Evolutionary conservation across 805 yeast genomes (phyloP).

Genomic region (Candida multigemmis): DNA sequence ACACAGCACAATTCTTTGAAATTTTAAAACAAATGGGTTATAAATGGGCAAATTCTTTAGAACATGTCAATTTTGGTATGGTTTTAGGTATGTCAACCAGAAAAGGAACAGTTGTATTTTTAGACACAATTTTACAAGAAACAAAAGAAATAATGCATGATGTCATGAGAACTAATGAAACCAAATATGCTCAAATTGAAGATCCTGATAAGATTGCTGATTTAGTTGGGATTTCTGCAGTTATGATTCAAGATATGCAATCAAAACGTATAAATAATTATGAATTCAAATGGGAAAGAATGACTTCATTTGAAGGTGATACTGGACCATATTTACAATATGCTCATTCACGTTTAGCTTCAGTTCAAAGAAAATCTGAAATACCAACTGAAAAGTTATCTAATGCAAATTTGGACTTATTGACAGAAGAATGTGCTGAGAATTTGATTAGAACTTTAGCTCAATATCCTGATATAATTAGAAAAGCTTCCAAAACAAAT

Average conservation of each 20-base stretch:
- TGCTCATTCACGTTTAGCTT: constrained; percentile 94
- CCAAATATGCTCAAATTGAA: constrained; percentile 85
- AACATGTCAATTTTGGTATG: constrained; percentile 93
- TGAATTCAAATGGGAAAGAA: constrained; percentile 95
- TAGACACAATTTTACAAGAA: constrained; percentile 87
- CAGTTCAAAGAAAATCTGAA: constrained; percentile 80
- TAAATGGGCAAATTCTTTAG: constrained; percentile 74
- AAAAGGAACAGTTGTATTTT: constrained; percentile 96
- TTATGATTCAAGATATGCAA: constrained; percentile 99
- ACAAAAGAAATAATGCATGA: constrained; percentile 92
- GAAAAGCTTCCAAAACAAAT: constrained; percentile 71
- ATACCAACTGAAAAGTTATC: constrained; percentile 29
- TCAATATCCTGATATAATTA: constrained; percentile 85
- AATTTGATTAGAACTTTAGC: constrained; percentile 69
- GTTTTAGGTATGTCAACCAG: constrained; percentile 98
- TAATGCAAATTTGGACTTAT: constrained; percentile 48
- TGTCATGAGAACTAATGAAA: constrained; percentile 88
- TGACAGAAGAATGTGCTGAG: constrained; percentile 64
- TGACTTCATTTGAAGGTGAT: constrained; percentile 97
- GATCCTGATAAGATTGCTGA: constrained; percentile 95
- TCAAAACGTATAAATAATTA: constrained; percentile 94
- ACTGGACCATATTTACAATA: constrained; percentile 98
- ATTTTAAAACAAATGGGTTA: constrained; percentile 84
- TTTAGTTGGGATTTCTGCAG: constrained; percentile 91
- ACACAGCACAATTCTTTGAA: constrained; percentile 88